Evolutionary conservation across 2,329 filamentous ascomycete species (phyloP).

Genomic region (Pseudopyrenochaeta lycopersici): DNA sequence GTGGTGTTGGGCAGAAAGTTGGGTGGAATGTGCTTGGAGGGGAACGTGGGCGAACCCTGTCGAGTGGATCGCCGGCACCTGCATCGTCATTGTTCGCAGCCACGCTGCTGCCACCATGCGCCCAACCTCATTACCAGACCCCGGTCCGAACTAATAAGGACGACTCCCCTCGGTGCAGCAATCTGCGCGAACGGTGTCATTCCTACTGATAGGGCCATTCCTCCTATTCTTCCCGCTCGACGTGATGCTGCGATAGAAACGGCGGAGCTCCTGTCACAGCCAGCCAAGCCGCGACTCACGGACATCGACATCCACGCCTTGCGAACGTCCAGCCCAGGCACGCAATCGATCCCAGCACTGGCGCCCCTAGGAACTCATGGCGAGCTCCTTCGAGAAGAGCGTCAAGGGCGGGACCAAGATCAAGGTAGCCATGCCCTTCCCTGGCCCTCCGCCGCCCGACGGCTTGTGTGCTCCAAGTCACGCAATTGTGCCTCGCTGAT

Average conservation of each 20-base stretch:
- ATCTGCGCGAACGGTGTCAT: conserved; percentile 12
- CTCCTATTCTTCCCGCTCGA: conserved; percentile 27
- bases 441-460: not conserved
- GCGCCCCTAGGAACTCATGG: conserved; percentile 62
- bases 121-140: conserved; percentile 23
- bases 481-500: conserved; percentile 27
- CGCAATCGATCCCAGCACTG: conserved; percentile 16
- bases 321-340: conserved; percentile 23
- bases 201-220: conserved; percentile 23
- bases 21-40: conserved; percentile 14
- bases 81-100: conserved; percentile 26
- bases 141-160: conserved; percentile 22
- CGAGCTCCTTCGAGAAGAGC: conserved; percentile 95
- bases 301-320: conserved; percentile 11
- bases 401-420: conserved; percentile 99
- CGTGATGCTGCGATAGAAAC: conserved; percentile 42
- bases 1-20: conserved; percentile 10
- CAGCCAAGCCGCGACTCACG: conserved; percentile 12
- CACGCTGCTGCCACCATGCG: conserved; percentile 24
- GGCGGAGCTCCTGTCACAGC: conserved; percentile 24
- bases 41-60: conserved; percentile 14
- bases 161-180: conserved; percentile 21
- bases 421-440: conserved; percentile 68
- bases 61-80: conserved; percentile 9
- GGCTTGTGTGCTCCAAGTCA: not conserved